These are phyloP conservation scores for Cruciata laevipes DNA, from an alignment of 257 asterid genomes.

Conservation along the genomic window DNA sequence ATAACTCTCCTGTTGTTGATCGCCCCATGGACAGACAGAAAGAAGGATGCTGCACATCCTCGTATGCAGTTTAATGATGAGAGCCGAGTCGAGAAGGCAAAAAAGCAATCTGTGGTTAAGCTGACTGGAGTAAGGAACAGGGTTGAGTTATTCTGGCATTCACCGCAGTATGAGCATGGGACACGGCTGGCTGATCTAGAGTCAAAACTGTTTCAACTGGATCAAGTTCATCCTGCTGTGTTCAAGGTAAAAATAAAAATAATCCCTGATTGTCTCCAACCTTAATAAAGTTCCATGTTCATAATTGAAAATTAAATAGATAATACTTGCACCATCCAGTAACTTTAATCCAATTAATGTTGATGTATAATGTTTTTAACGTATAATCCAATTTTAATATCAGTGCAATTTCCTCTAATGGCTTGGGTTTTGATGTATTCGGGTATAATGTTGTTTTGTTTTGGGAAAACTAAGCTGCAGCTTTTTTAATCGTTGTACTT, in stretches of 20 bases:
- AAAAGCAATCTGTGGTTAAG: constrained; percentile 80
- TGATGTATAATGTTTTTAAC: too few species aligned
- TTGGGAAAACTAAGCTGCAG: too few species aligned
- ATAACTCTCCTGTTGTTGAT: constrained; percentile 52
- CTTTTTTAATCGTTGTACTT: background rate
- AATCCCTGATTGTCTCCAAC: background rate
- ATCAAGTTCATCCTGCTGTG: constrained; percentile 75
- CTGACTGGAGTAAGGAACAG: constrained; percentile 78
- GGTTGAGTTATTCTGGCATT: constrained; percentile 93
- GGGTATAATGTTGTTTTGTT: background rate
- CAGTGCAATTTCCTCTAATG: too few species aligned
- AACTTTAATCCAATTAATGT: too few species aligned
- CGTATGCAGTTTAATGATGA: constrained; percentile 95
- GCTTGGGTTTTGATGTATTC: too few species aligned
- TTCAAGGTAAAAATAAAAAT: constrained; percentile 45
- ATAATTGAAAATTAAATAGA: background rate
- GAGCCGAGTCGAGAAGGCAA: constrained; percentile 85
- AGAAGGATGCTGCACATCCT: constrained; percentile 91
- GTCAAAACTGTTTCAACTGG: constrained; percentile 65
- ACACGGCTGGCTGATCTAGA: constrained; percentile 62
- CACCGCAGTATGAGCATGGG: constrained; percentile 90
- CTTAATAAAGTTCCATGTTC: background rate
- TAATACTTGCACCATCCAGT: too few species aligned
- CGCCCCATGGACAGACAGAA: constrained; percentile 80
- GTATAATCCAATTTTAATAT: too few species aligned